phyloP scores from a whole-genome alignment of 1,284 basidiomycete species.

The Mycena citricolor region DNA sequence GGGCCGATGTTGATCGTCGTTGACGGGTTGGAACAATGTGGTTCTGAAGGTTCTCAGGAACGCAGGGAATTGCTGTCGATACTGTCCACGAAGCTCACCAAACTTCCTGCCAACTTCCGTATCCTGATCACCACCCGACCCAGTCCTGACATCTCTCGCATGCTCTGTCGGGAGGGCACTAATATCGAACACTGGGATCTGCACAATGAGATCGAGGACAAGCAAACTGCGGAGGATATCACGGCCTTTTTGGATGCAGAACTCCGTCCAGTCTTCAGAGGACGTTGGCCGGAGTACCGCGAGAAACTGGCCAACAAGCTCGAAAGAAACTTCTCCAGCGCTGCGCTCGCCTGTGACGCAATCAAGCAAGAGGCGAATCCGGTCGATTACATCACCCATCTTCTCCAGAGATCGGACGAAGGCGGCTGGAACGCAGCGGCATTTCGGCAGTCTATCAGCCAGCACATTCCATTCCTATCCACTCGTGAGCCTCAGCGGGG shows the following conservation, averaged over 20 bases:
- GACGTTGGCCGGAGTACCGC: too few relatives aligned
- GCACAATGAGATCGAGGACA: slow-evolving; percentile 8
- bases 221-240: slow-evolving; percentile 20
- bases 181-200: slow-evolving; percentile 13
- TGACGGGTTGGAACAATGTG: slow-evolving; percentile 36
- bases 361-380: too few relatives aligned
- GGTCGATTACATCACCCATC: too few relatives aligned
- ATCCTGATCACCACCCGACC: slow-evolving; percentile 33
- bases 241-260: slow-evolving; percentile 6
- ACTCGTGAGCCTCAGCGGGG: too few relatives aligned
- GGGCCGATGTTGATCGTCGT: slow-evolving; percentile 37
- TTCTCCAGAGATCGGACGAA: too few relatives aligned
- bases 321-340: too few relatives aligned
- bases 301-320: too few relatives aligned
- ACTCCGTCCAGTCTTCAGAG: too few relatives aligned
- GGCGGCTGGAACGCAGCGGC: too few relatives aligned
- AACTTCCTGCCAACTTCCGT: slow-evolving; percentile 31
- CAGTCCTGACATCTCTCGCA: slow-evolving; percentile 24
- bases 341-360: too few relatives aligned
- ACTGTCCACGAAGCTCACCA: slow-evolving; percentile 14
- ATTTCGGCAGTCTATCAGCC: too few relatives aligned
- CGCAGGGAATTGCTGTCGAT: slow-evolving; percentile 24
- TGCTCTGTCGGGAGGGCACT: slow-evolving; percentile 7
- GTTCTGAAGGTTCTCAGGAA: slow-evolving; percentile 30
- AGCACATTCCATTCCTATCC: too few relatives aligned